Percentiles rank a stretch among this genome's conserved stretches.
These are phyloP conservation scores for Kodamaea sagamina DNA, from an alignment of 805 yeast genomes.

Conservation along the genomic window DNA sequence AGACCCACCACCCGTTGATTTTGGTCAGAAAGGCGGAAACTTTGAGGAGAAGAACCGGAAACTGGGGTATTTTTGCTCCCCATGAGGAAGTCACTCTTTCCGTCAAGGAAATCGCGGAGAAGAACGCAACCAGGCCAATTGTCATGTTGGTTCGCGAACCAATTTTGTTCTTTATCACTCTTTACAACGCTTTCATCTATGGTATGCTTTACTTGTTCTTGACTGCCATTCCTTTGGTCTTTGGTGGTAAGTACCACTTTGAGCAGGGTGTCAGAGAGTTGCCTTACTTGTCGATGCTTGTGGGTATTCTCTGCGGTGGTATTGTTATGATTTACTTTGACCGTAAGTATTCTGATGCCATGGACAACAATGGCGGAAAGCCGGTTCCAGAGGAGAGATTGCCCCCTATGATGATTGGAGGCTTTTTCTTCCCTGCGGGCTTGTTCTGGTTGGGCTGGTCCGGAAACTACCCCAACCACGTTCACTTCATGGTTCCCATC, in stretches of 20 bases:
- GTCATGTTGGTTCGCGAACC: slow-evolving; percentile 43
- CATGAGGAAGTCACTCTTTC: slow-evolving; percentile 36
- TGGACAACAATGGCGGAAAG: slow-evolving; percentile 42
- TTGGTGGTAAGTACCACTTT: slow-evolving; percentile 40
- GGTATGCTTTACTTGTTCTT: slow-evolving; percentile 49
- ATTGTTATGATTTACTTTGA: slow-evolving; percentile 31
- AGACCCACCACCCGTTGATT: slow-evolving; percentile 43
- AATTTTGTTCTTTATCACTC: slow-evolving; percentile 42
- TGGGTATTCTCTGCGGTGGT: slow-evolving; percentile 39
- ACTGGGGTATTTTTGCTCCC: slow-evolving; percentile 43
- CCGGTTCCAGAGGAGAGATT: slow-evolving; percentile 80
- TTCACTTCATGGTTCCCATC: slow-evolving; percentile 76
- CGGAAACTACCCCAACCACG: slow-evolving; percentile 68
- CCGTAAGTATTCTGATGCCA: slow-evolving; percentile 29
- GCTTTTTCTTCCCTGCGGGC: slow-evolving; percentile 72
- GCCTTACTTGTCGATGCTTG: slow-evolving; percentile 35
- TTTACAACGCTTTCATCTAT: slow-evolving; percentile 52
- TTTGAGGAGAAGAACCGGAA: slow-evolving; percentile 41
- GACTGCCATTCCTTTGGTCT: slow-evolving; percentile 46
- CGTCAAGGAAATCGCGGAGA: slow-evolving; percentile 36
- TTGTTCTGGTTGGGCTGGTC: slow-evolving; percentile 88
- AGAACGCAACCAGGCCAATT: slow-evolving; percentile 40
- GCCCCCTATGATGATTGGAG: slow-evolving; percentile 73
- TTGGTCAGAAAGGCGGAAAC: slow-evolving; percentile 35
- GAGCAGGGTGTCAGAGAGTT: slow-evolving; percentile 26